These are phyloP conservation scores for Clarkia xantiana DNA, from an alignment of 345 rosid genomes.

Conservation along the genomic window DNA sequence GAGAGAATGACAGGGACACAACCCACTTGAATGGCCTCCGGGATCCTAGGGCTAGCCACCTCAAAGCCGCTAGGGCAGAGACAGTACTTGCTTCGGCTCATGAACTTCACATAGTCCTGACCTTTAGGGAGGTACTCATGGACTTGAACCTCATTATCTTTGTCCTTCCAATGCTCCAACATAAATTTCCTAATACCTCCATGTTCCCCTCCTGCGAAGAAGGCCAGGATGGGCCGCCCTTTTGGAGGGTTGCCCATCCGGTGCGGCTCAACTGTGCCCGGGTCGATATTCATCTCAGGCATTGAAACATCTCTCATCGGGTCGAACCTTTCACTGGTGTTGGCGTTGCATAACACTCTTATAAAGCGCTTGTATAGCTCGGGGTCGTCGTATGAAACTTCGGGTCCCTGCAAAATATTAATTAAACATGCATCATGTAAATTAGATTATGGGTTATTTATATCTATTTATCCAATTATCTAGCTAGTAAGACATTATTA, in stretches of 20 bases:
- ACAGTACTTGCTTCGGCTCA: conserved; percentile 32
- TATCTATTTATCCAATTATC: too few relatives aligned
- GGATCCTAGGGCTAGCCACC: conserved; percentile 42
- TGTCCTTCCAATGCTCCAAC: conserved; percentile 27
- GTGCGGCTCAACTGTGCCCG: conserved; percentile 9
- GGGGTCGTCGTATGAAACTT: conserved; percentile 14
- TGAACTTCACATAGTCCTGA: conserved; percentile 19
- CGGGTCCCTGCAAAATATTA: conserved; percentile 27
- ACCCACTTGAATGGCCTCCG: conserved; percentile 27
- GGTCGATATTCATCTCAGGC: conserved; percentile 25
- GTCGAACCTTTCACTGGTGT: conserved; percentile 33
- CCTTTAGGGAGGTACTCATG: conserved; percentile 21
- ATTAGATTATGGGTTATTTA: not conserved
- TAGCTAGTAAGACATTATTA: too few relatives aligned
- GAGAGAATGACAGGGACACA: conserved; percentile 41
- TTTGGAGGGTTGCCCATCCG: conserved; percentile 5
- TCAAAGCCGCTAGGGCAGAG: conserved; percentile 45
- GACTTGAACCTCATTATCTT: conserved; percentile 30
- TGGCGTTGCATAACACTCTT: conserved; percentile 39
- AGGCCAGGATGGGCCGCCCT: conserved; percentile 26
- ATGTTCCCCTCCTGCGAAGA: conserved; percentile 38
- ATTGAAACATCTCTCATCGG: conserved; percentile 30
- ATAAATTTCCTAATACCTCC: conserved; percentile 23
- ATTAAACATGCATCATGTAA: too few relatives aligned
- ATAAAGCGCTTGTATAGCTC: conserved; percentile 18